Conservation (phyloP, 495 filamentous ascomycete species). For the Penicillium tannophilum region DNA sequence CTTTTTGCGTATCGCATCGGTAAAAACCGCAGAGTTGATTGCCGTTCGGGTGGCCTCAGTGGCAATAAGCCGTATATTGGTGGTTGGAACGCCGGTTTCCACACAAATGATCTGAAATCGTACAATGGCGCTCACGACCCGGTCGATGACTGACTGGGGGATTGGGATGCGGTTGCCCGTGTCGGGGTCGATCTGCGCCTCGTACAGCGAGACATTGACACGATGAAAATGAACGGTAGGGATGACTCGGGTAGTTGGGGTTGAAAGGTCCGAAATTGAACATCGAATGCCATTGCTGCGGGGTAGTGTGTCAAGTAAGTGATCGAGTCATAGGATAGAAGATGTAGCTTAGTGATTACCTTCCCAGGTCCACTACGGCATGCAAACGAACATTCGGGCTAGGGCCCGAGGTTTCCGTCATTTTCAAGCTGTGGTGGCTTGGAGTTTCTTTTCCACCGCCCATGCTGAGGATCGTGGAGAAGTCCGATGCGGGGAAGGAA, state of each 20-base stretch:
- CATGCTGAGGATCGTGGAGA: not conserved
- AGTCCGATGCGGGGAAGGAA: not conserved
- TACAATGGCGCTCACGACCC: slow-evolving; percentile 63
- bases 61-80: slow-evolving; percentile 73
- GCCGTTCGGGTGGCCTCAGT: slow-evolving; percentile 89
- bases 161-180: slow-evolving; percentile 57
- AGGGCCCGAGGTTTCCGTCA: not conserved
- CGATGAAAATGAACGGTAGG: slow-evolving; percentile 78
- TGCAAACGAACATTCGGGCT: slow-evolving; percentile 20
- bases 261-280: slow-evolving; percentile 79
- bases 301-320: not conserved
- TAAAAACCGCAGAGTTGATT: slow-evolving; percentile 69
- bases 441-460: not conserved
- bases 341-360: slow-evolving; percentile 16
- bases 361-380: slow-evolving; percentile 37
- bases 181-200: slow-evolving; percentile 63
- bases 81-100: slow-evolving; percentile 63
- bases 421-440: not conserved
- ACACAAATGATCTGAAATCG: slow-evolving; percentile 76
- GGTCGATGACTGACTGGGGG: slow-evolving; percentile 59
- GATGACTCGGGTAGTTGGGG: slow-evolving; percentile 68
- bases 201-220: slow-evolving; percentile 83
- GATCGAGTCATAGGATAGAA: not conserved
- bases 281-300: slow-evolving; percentile 94
- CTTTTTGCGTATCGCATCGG: slow-evolving; percentile 57